Evolutionary conservation across 192 early-diverging fungal genomes (phyloP).

Genomic region (Lobosporangium transversale): DNA sequence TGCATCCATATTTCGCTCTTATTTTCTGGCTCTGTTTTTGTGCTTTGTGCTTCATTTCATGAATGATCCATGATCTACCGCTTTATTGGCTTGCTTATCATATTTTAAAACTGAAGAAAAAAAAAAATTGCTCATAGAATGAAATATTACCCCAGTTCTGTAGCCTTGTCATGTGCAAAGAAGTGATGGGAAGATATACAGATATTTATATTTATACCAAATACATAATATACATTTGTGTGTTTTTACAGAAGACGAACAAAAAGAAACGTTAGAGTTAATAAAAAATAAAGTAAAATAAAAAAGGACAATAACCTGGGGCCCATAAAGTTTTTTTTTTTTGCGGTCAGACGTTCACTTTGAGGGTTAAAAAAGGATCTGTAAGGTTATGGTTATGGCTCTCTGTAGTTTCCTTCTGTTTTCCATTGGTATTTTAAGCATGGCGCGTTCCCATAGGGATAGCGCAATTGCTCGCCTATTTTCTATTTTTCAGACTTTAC

Average conservation of each 20-base stretch:
- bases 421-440: too few species aligned
- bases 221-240: too few species aligned
- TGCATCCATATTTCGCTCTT: too few species aligned
- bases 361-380: not conserved
- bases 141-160: conserved; percentile 65
- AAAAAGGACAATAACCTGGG: not conserved
- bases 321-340: not conserved
- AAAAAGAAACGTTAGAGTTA: not conserved
- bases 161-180: conserved; percentile 46
- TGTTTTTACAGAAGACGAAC: not conserved
- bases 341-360: conserved; percentile 13
- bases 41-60: too few species aligned
- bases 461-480: too few species aligned
- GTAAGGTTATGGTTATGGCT: conserved; percentile 5
- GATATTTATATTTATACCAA: too few species aligned
- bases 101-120: too few species aligned
- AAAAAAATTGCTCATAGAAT: too few species aligned
- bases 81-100: too few species aligned
- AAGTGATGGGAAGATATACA: not conserved
- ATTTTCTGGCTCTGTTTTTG: too few species aligned
- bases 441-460: too few species aligned
- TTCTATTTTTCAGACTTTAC: conserved; percentile 22
- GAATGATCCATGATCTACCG: too few species aligned
- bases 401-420: not conserved
- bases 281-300: not conserved